Evolutionary conservation across 345 rosid species (phyloP).

Genomic region (Citrus maxima): DNA sequence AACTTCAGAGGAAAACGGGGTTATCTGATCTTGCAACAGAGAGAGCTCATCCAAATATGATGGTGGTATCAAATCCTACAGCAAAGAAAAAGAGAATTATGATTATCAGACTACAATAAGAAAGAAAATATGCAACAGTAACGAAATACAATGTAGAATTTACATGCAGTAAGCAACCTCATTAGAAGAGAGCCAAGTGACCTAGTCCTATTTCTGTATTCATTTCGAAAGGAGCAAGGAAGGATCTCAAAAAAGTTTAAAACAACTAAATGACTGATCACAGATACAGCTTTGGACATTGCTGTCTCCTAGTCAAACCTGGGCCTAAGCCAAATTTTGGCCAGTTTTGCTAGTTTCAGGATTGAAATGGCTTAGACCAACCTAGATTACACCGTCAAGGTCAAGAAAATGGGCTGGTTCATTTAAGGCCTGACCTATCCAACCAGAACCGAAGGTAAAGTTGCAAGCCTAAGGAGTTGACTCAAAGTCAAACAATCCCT

Average conservation of each 20-base stretch:
- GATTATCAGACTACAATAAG: background rate
- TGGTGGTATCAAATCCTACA: conserved; percentile 86
- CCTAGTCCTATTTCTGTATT: background rate
- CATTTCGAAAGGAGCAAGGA: background rate
- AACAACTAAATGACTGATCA: background rate
- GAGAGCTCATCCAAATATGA: conserved; percentile 84
- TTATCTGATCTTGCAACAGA: conserved; percentile 77
- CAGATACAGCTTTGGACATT: background rate
- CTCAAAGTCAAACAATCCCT: background rate
- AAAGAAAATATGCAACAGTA: background rate
- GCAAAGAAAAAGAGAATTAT: conserved; percentile 2
- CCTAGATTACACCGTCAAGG: background rate
- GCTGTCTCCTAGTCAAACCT: background rate
- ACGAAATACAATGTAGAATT: background rate
- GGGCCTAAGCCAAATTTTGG: background rate
- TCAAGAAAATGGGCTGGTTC: background rate
- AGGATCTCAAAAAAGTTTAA: background rate
- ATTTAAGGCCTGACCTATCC: background rate
- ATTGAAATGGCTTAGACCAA: background rate
- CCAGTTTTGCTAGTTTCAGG: background rate
- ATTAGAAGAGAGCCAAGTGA: background rate
- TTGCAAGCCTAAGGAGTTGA: background rate
- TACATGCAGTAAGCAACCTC: background rate
- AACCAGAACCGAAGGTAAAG: background rate
- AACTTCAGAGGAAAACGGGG: conserved; percentile 86